Base-by-base conservation (phyloP, 78 protist species). In the Dictyostelium brefeldianum region DNA sequence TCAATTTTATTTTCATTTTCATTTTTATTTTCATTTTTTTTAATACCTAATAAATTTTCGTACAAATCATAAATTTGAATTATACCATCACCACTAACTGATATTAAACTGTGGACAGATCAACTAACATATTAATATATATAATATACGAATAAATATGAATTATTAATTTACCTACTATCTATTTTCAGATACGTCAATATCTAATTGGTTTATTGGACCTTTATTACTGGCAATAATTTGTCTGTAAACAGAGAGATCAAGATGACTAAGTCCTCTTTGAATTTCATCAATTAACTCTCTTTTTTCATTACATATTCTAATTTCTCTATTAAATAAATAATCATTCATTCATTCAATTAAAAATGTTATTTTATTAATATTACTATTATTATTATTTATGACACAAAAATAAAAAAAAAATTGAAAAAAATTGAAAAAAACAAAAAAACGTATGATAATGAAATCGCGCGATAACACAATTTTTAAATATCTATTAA, bases 11-110 rank as follows among this genome's bases (percentile, higher is more conserved):
- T 62, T 36, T 64, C 25, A 17, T 78, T 56, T 11, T 31, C 14
- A 31, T 67, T 22, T 2, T 18, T 22, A 59, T 48, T 51, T 59
- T 65, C 62, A 4, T 29, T 20, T 0, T n/a, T 36, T 53, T 71
- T 53, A 43, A 53, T 71, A 31, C 14, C 27, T n/a, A 77, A 47
- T 65, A 25, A 70, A 77, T 57, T 77, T 71, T 78, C 71, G 56
- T 31, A 77, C 11, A 77, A 11, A 51, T 87, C 93, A 77, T 87
- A 87, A n/a, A 87, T 77, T 29, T 54, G 48, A 27, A 87, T 87
- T 8, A 57, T 2, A 29, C 93, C 93, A 77, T 87, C 93, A n/a
- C 83, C 93, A n/a, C 64, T 36, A 50, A 51, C 80, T 20, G 69
- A 36, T 77, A 87, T 14, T 29, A 87, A 77, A 87, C 92, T 85